Conservation (phyloP, 345 rosid genomes). For the Salix brachista region DNA sequence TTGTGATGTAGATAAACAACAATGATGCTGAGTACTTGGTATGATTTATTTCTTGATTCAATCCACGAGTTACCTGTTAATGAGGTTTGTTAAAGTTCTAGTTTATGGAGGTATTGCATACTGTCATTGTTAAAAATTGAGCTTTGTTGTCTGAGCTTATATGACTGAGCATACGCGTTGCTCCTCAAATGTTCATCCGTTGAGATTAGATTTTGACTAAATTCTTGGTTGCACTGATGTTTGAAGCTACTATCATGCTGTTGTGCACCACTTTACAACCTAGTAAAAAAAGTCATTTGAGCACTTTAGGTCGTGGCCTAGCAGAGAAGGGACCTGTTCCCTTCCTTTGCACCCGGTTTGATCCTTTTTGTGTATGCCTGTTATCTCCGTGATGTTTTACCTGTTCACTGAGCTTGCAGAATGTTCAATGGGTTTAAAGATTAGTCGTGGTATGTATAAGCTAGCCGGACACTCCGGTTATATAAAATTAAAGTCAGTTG, state of each 20-base stretch:
- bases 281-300: too few relatives aligned
- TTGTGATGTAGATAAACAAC: slow-evolving; percentile 38
- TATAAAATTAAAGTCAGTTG: neutral
- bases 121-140: neutral
- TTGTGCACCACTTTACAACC: too few relatives aligned
- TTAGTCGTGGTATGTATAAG: too few relatives aligned
- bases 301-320: too few relatives aligned
- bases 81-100: too few relatives aligned
- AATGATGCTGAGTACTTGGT: slow-evolving; percentile 10
- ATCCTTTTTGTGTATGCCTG: too few relatives aligned
- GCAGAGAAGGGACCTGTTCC: too few relatives aligned
- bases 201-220: neutral
- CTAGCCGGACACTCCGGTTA: too few relatives aligned
- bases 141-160: neutral
- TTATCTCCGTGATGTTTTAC: fast-evolving
- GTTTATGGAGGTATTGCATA: neutral
- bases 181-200: neutral
- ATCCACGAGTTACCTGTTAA: neutral
- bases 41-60: neutral
- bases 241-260: too few relatives aligned
- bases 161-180: neutral
- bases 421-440: too few relatives aligned
- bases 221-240: neutral
- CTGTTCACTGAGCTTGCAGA: too few relatives aligned
- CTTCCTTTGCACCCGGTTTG: too few relatives aligned